Base-by-base conservation (phyloP, 441 rosid genomes). In the Erodium texanum region DNA sequence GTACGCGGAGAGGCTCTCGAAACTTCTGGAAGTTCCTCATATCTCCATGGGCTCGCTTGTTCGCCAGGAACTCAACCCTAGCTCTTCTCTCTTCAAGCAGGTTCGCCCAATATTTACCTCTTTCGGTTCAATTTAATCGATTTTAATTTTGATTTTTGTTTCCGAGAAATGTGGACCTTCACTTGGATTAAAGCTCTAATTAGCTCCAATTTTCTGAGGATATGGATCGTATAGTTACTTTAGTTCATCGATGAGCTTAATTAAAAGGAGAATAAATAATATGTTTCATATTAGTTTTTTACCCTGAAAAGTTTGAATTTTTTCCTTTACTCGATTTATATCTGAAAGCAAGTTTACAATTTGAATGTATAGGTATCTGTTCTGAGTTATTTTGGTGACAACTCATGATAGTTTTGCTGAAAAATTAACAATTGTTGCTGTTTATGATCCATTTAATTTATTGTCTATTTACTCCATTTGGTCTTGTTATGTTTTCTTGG, bases 1-100 rank as follows among this genome's bases (percentile, higher is more conserved):
- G 8, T 92, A 84, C 68, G 98, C 97, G 0, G 87, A 85, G 74
- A 82, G 78, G 78, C 91, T 94, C 67, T 86, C 97, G 36, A 82
- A 82, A 64, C 91, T 94, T 75, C 86, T 94, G 45, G 73, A 85
- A 65, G 87, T 94, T 77, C 96, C 98, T 69, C 93, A 87, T 75
- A 92, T 94, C 79, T 94, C 99, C 71, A 89, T 87, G 96, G 96
- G 87, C 24, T 71, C 93, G n/a, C 93, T 94, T 69, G 80, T 92
- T 34, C 86, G 93, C n/a, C 94, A 92, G 70, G 90, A 94, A 85
- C 89, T 94, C 2, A 75, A 75, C 77, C 93, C 93, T 76, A 72
- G 48, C 50, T 94, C 96, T 66, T 74, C 89, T 72, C 82, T 92
- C 62, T 83, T 88, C 73, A 81, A 82, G 71, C 80, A 86, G 94